Evolutionary conservation across 495 filamentous ascomycete species (phyloP), one percentile per base, ranked within the genome.

Genomic region (Astrothelium subdiscretum): DNA sequence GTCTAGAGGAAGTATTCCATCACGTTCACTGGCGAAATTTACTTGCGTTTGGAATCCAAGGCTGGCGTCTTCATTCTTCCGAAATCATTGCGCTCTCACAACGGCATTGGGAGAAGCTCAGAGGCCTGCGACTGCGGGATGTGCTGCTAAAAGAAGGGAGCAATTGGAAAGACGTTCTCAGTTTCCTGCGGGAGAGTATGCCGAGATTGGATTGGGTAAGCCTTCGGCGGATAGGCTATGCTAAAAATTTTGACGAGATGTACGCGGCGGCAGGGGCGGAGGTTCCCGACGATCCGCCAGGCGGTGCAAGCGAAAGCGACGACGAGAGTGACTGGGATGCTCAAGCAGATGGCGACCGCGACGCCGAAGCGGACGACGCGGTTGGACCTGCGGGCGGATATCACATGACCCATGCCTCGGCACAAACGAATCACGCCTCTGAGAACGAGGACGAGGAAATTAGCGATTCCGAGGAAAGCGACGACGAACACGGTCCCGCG

Each of bases 1-100:
- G 72, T 29, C 77, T 87, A 0, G 83, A 87, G 57, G 72, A 77
- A 0, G 73, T 90, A 15, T 87, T 90, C 68, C 85, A 88, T 63
- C 67, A 79, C 54, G 74, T 87, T 2, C 77, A 77, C 20, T 87
- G 84, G 82, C 78, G 81, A 52, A 79, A 79, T 3, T 76, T 89
- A 1, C 76, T 81, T 35, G 83, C 83, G 1, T 79, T 90, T 57
- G 85, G 85, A 22, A 79, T 90, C 35, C 81, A 86, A 66, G 77
- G 79, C 31, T 89, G 87, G 87, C 75, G 77, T 27, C 71, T 90
- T 3, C 63, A 78, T 31, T 79, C 81, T 0, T 72, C 80, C 0
- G 87, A 89, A 67, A 80, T 89, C 18, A 81, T 85, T 57, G 66
- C 70, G 2, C 69, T 90, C 0, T 73, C 80, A 8, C 74, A 79